Evolutionary conservation across 1,139 yeast species (phyloP), one percentile per base, ranked within the genome.

Genomic region (Debaryomyces psychrophilus): DNA sequence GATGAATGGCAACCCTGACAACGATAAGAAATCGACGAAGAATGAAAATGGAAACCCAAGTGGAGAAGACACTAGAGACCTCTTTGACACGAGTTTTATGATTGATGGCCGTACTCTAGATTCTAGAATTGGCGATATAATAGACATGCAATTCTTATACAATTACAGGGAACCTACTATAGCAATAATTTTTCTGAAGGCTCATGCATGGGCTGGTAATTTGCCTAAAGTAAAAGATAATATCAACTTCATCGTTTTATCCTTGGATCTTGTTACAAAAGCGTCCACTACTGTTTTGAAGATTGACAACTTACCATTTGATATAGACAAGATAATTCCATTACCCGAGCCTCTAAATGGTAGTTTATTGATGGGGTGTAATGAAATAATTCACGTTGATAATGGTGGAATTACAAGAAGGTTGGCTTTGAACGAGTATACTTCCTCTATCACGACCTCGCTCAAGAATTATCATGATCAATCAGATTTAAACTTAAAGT

Each of bases 81-180:
- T 75, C n/a, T 77, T 68, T 48, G 75, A 72, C 41, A 61, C 79
- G 8, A 81, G 87, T 49, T 83, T 82, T 50, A 67, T 87, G 5
- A 65, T 87, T 31, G 78, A 79, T 49, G 83, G 87, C 1, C 69
- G 77, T 8, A 69, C 77, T 31, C 69, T 90, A 37, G 83, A 85
- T 54, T 66, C 81, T 1, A 73, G 79, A 5, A 73, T 90, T 45
- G 81, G 85, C 7, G 69, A 67, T 49, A 77, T 90, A 18, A 69
- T 85, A 4, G 95, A 86, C 59, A 71, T 85, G 57, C 82, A 81
- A 44, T 90, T 86, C 59, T 69, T 90, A 43, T 66, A 82, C 57
- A 86, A 85, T 46, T 90, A 87, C 60, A 69, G 85, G 48, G 92
- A 85, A 51, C 95, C 97, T 0, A 89, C 97, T 0, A 59, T 90